A percentile compares a stretch with the other conserved stretches of the same genome.
These are phyloP conservation scores for Ceratopteris richardii DNA, from an alignment of 75 land plant species.

Conservation along the genomic window DNA sequence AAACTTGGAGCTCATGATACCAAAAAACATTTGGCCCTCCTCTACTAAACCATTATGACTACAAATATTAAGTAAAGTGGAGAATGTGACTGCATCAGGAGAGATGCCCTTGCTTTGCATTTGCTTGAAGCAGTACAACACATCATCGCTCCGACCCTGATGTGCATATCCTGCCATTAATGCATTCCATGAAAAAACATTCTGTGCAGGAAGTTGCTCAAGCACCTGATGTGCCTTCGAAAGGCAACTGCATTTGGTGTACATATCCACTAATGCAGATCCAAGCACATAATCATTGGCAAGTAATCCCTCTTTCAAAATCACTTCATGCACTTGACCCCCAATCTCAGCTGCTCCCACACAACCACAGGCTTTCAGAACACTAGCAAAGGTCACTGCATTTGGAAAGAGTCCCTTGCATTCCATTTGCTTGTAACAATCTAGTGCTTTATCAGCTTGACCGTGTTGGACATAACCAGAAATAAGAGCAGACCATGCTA, in stretches of 20 bases:
- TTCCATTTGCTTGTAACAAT: constrained; percentile 8
- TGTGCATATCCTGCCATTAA: too few species aligned
- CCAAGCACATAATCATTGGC: not conserved
- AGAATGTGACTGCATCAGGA: too few species aligned
- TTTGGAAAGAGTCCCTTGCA: constrained; percentile 13
- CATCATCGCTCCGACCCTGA: too few species aligned
- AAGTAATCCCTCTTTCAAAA: not conserved
- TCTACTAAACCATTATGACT: too few species aligned
- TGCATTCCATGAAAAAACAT: too few species aligned
- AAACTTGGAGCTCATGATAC: too few species aligned
- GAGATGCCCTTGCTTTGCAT: too few species aligned
- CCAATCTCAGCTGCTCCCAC: constrained; percentile 17
- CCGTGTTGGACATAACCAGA: constrained; percentile 6
- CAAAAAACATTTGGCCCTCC: too few species aligned
- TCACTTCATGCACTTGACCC: not conserved
- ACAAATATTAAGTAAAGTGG: too few species aligned
- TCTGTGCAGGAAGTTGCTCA: too few species aligned
- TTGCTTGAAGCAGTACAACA: too few species aligned
- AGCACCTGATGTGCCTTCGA: not conserved
- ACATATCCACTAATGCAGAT: not conserved
- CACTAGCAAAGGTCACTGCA: constrained; percentile 14
- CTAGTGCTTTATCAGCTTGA: not conserved
- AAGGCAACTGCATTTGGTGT: not conserved
- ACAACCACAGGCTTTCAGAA: constrained; percentile 21
- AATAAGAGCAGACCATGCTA: constrained; percentile 4